Percentiles rank a stretch among this genome's conserved stretches.
These are phyloP conservation scores for Termitomyces sp. DNA, from an alignment of 768 basidiomycete genomes.

Conservation along the genomic window DNA sequence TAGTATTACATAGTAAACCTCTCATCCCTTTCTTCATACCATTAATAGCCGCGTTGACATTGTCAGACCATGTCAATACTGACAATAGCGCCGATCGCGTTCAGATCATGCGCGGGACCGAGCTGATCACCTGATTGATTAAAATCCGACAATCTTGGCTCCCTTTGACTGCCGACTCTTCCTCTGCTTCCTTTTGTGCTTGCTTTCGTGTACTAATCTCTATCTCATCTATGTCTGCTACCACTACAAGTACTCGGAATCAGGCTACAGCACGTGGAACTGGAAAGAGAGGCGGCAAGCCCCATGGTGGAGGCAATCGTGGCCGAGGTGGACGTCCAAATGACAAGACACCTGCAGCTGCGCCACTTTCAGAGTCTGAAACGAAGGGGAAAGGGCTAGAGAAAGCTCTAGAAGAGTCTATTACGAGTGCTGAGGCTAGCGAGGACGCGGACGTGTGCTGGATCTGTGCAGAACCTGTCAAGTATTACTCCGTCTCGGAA, in stretches of 20 bases:
- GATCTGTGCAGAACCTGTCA: conserved; percentile 94
- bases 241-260: conserved; percentile 1
- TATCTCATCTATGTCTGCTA: conserved; percentile 1
- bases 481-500: conserved; percentile 82
- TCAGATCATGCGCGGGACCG: neutral
- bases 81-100: neutral
- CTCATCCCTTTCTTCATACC: no score
- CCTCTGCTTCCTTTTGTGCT: neutral
- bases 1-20: neutral
- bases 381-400: neutral
- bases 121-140: conserved; percentile 21
- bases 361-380: neutral
- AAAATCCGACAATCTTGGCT: conserved; percentile 11
- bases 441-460: conserved; percentile 62
- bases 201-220: neutral
- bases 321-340: conserved; percentile 14
- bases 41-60: neutral
- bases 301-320: conserved; percentile 15
- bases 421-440: conserved; percentile 28
- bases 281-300: conserved; percentile 16
- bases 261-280: conserved; percentile 11
- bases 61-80: no score
- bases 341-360: conserved; percentile 1
- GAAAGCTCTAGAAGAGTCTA: neutral
- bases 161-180: neutral